phyloP scores from a whole-genome alignment of 495 filamentous ascomycete genomes.

The Trypethelium eluteriae region DNA sequence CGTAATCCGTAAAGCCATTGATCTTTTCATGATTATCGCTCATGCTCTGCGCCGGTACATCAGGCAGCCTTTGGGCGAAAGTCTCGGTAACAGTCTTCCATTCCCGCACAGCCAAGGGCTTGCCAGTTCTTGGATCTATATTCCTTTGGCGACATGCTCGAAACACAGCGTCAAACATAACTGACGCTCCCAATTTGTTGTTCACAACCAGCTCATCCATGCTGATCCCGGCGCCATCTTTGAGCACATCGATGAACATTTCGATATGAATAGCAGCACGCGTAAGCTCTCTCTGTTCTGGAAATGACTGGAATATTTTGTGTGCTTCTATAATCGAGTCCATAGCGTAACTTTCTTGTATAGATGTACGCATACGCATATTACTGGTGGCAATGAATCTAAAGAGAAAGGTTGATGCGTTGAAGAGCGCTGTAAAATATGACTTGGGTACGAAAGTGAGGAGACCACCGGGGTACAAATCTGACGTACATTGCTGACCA shows the following conservation, averaged over 20 bases:
- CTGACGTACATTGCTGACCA: background rate
- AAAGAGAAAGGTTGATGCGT: background rate
- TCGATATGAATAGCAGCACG: background rate
- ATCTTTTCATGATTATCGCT: background rate
- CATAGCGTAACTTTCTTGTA: background rate
- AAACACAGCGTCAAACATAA: background rate
- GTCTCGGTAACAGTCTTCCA: background rate
- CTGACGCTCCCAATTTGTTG: background rate
- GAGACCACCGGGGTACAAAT: background rate
- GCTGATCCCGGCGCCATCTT: background rate
- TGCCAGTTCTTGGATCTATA: background rate
- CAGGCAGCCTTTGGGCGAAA: background rate
- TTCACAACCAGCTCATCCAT: background rate
- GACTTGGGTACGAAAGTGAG: background rate
- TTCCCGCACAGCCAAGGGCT: background rate
- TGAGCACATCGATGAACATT: background rate
- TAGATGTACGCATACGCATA: background rate
- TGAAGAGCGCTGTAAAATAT: background rate
- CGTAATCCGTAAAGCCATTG: background rate
- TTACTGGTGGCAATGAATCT: background rate
- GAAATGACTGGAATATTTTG: background rate
- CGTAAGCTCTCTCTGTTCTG: background rate
- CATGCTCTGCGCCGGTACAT: background rate
- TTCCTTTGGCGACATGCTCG: background rate
- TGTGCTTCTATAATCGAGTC: background rate